Conservation (phyloP, 129 eudicot species). For the Lactuca sativa region DNA sequence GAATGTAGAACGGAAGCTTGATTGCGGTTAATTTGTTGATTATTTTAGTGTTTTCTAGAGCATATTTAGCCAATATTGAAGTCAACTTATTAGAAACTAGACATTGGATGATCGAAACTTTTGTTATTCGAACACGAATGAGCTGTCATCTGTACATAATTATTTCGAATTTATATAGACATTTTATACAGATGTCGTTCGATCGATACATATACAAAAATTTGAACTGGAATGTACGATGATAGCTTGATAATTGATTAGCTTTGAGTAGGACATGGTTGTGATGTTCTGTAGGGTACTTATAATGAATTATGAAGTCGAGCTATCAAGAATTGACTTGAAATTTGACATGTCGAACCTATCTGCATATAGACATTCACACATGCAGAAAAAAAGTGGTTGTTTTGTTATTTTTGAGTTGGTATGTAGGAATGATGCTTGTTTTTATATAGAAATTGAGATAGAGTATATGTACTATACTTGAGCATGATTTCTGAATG, state of each 20-base stretch:
- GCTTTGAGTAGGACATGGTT: background rate
- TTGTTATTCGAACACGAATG: conserved; percentile 4
- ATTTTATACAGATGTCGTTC: background rate
- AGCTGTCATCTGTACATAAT: background rate
- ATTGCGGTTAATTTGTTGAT: conserved; percentile 13
- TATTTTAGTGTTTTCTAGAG: background rate
- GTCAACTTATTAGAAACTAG: conserved; percentile 3
- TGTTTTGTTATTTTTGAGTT: conserved; percentile 2
- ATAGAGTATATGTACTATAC: background rate
- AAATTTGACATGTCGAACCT: conserved; percentile 6
- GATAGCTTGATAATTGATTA: background rate
- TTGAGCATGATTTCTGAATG: conserved; percentile 5
- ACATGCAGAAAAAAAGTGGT: background rate
- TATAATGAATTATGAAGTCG: background rate
- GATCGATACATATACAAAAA: background rate
- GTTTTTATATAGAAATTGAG: background rate
- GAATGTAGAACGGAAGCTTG: conserved; percentile 21
- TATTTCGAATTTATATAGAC: background rate
- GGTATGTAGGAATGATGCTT: background rate
- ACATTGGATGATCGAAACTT: background rate
- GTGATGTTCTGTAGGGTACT: conserved; percentile 16
- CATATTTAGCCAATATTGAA: conserved; percentile 2
- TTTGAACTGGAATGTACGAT: conserved; percentile 13
- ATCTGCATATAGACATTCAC: background rate
- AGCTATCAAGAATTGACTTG: background rate